phyloP scores from a whole-genome alignment of 1,139 yeast genomes.

The Geotrichum siamense region DNA sequence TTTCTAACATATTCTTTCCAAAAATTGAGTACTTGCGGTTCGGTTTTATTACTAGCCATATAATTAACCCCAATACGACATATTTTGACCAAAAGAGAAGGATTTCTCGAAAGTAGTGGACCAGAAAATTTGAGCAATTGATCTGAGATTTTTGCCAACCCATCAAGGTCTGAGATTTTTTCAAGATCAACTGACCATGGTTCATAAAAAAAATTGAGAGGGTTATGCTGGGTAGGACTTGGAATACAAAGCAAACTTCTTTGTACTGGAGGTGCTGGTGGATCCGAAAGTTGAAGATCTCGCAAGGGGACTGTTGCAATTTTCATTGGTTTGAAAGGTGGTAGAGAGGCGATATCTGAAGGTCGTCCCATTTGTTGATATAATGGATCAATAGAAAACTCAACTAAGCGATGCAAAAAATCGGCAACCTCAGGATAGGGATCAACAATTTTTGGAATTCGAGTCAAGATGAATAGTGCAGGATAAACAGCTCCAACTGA shows the following conservation, averaged over 20 bases:
- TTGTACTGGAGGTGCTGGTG: constrained; percentile 7
- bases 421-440: constrained; percentile 48
- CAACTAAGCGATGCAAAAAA: constrained; percentile 46
- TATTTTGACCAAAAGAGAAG: constrained; percentile 48
- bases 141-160: constrained; percentile 43
- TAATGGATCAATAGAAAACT: constrained; percentile 47
- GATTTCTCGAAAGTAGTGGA: constrained; percentile 46
- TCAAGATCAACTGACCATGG: constrained; percentile 47
- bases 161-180: constrained; percentile 37
- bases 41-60: constrained; percentile 7
- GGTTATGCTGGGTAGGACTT: constrained; percentile 18
- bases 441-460: constrained; percentile 56
- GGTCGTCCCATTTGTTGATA: constrained; percentile 28
- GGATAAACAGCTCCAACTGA: constrained; percentile 61
- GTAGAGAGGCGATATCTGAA: constrained; percentile 6
- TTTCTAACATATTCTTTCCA: constrained; percentile 65
- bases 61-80: constrained; percentile 51
- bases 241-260: constrained; percentile 14
- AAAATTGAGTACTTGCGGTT: constrained; percentile 26
- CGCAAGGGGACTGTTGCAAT: constrained; percentile 20
- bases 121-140: constrained; percentile 52
- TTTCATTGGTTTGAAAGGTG: constrained; percentile 15
- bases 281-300: constrained; percentile 19
- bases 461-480: constrained; percentile 50
- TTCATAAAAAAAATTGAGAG: constrained; percentile 43